These are phyloP conservation scores for Arabidopsis thaliana DNA, from an alignment of 345 rosid species.

Conservation along the genomic window TAIR10.1 NC_003076.8:3249001-3249500, in stretches of 20 bases:
- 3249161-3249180: conserved; percentile 96
- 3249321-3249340: conserved; percentile 60
- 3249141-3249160: conserved; percentile 1
- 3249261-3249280: conserved; percentile 93
- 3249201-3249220: conserved; percentile 86
- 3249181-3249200: conserved; percentile 98
- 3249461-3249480: conserved; percentile 98
- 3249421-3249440: conserved; percentile 65
- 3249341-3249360: conserved; percentile 22
- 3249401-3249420: not conserved
- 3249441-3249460: conserved; percentile 99
- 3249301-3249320: conserved; percentile 89
- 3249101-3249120: not conserved
- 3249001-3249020: conserved; percentile 94
- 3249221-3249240: conserved; percentile 82
- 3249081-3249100: conserved; percentile 53
- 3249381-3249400: not conserved
- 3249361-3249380: not conserved
- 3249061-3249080: conserved; percentile 95
- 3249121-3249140: conserved; percentile 1
- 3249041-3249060: conserved; percentile 95
- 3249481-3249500: conserved; percentile 92
- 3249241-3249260: conserved; percentile 84
- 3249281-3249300: conserved; percentile 84
- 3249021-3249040: conserved; percentile 98